phyloP scores from a whole-genome alignment of 2,329 filamentous ascomycete genomes.

The Sarocladium oryzae region DNA sequence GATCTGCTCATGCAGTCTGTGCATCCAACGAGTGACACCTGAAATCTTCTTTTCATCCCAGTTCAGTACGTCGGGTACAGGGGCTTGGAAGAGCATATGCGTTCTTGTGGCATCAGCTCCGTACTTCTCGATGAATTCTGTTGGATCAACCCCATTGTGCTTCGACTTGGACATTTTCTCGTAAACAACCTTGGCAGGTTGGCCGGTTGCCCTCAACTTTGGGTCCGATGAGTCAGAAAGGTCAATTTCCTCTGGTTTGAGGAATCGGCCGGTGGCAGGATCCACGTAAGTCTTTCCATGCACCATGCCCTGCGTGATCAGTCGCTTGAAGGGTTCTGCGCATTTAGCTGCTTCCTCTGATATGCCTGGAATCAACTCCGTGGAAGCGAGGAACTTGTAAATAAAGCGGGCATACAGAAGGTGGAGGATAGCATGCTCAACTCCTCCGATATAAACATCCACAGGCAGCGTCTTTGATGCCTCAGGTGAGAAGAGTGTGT shows the following conservation, averaged over 20 bases:
- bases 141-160: conserved; percentile 83
- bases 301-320: conserved; percentile 89
- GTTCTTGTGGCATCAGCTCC: conserved; percentile 80
- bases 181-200: conserved; percentile 56
- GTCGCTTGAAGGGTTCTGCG: conserved; percentile 72
- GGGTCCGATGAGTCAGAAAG: conserved; percentile 49
- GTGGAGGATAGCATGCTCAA: conserved; percentile 87
- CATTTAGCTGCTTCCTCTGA: conserved; percentile 24
- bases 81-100: conserved; percentile 84
- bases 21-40: conserved; percentile 76
- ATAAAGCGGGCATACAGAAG: conserved; percentile 86
- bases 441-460: conserved; percentile 81
- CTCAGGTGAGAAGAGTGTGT: conserved; percentile 54
- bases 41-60: conserved; percentile 82
- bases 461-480: conserved; percentile 62
- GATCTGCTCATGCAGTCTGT: conserved; percentile 57
- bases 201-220: conserved; percentile 54
- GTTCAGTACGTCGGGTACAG: conserved; percentile 74
- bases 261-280: conserved; percentile 66
- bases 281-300: conserved; percentile 79
- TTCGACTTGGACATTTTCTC: conserved; percentile 98
- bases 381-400: conserved; percentile 72
- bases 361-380: conserved; percentile 36
- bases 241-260: conserved; percentile 71
- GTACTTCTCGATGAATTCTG: conserved; percentile 62